phyloP scores from a whole-genome alignment of 2,329 filamentous ascomycete genomes.

The Dothideomycetes sp. region DNA sequence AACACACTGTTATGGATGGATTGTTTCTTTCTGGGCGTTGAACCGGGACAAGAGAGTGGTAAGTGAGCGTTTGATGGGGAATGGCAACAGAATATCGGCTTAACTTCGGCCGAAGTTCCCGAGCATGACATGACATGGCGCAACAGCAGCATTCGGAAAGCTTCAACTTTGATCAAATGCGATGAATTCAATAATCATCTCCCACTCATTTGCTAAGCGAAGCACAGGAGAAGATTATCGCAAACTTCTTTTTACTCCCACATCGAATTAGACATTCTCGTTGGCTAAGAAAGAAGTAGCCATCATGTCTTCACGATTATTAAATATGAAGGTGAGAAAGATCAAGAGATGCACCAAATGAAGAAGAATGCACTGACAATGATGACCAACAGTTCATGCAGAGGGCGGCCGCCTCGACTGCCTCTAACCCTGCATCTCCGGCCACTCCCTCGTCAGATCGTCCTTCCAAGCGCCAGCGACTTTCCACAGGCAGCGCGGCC shows the following conservation, averaged over 20 bases:
- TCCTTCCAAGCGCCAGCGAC: constrained; percentile 5
- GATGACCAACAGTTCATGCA: constrained; percentile 8
- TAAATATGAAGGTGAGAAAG: constrained; percentile 7
- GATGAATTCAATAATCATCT: too few species aligned
- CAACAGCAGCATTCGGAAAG: too few species aligned
- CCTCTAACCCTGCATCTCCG: constrained; percentile 1
- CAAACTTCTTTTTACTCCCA: background rate
- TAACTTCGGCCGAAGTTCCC: too few species aligned
- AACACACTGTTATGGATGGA: too few species aligned
- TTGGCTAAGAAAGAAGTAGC: background rate
- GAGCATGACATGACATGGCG: too few species aligned
- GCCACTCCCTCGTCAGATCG: constrained; percentile 1
- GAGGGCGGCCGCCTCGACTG: constrained; percentile 6
- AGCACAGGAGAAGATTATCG: too few species aligned
- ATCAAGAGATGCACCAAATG: background rate
- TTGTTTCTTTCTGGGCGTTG: too few species aligned
- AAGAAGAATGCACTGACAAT: background rate
- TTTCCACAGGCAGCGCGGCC: background rate
- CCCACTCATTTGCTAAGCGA: too few species aligned
- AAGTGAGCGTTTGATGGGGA: too few species aligned
- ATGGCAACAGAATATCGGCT: too few species aligned
- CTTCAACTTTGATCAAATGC: too few species aligned
- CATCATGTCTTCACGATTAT: constrained; percentile 8
- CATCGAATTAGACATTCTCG: background rate
- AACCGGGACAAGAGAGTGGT: too few species aligned